Percentiles rank a stretch among this genome's conserved stretches.
Evolutionary conservation across 73 alveolate species (phyloP).

Genomic region (Paramecium tetraurelia): DNA sequence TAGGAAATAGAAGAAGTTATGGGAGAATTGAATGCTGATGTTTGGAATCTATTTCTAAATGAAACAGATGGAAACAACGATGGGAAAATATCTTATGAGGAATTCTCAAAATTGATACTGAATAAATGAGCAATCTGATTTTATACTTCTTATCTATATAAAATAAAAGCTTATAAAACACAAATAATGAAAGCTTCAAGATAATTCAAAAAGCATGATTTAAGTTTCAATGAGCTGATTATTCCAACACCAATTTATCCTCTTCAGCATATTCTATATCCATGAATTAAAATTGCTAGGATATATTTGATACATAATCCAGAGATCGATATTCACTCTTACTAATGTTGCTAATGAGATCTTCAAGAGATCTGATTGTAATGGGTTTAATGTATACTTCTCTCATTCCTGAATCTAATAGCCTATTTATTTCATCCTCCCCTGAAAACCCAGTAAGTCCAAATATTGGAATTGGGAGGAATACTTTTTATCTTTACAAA

Average conservation of each 20-base stretch:
- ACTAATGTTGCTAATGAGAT: not conserved
- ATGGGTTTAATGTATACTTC: slow-evolving; percentile 38
- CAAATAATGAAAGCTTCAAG: not conserved
- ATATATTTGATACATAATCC: not conserved
- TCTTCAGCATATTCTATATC: slow-evolving; percentile 16
- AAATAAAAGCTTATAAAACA: not conserved
- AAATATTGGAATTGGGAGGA: not conserved
- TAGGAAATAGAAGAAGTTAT: slow-evolving; percentile 46
- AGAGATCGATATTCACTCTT: not conserved
- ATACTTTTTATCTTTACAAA: not conserved
- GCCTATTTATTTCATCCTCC: not conserved
- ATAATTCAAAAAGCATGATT: not conserved
- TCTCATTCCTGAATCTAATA: slow-evolving; percentile 20
- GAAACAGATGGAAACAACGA: slow-evolving; percentile 60
- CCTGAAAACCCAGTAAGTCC: slow-evolving; percentile 41
- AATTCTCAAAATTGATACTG: slow-evolving; percentile 19
- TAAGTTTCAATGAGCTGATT: not conserved
- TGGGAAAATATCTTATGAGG: slow-evolving; percentile 58
- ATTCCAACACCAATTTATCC: not conserved
- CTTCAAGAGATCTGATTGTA: not conserved
- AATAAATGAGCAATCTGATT: not conserved
- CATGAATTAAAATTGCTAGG: not conserved
- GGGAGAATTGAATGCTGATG: slow-evolving; percentile 55
- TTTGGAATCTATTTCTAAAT: slow-evolving; percentile 36
- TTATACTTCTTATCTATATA: not conserved